Base-by-base conservation (phyloP, 2,329 filamentous ascomycete species). In the Fusarium sublunatum region DNA sequence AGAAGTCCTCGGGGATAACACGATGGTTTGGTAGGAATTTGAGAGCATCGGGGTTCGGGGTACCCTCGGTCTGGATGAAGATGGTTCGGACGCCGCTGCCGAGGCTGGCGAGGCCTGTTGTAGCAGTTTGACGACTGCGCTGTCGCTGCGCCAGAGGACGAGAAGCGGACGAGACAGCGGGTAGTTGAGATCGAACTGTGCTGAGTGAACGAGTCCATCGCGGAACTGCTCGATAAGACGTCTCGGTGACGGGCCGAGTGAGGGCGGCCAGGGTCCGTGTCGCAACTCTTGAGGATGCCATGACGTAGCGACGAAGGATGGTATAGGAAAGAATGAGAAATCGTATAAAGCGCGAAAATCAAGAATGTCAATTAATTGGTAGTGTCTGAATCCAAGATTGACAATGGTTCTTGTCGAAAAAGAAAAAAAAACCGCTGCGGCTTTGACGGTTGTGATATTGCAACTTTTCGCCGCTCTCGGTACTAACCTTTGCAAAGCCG, bases 1-100 rank as follows among this genome's bases (percentile, higher is more conserved):
- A 79, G 63, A 97, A 82, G 48, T 81, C 82, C 65, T 90, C 83
- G 22, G 95, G 94, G 2, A 99, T 85, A 47, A 99, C 88, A 35
- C 86, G 86, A 77, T 92, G 88, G 78, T 97, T 97, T 2, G 95
- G 95, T 35, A 96, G 86, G 79, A 99, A 99, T 80, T 99, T 99
- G 72, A 98, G 85, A 31, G 93, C 93, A 80, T 98, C 93, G n/a
- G 88, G 83, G 78, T 99, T 99, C 25, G 95, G 95, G 2, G 95
- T 99, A 66, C 85, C 86, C 74, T 98, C 94, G 6, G 94, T 98
- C 79, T 99, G 95, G 73, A 99, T 99, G 82, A 98, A 99, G 77
- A 99, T 96, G 24, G 88, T 93, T 65, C 94, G 89, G 58, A 75
- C 75, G 45, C 79, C 79, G 50, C 72, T 72, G 28, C 75, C 71